Evolutionary conservation across 331 rosid genomes (phyloP), one percentile per base, ranked within the genome.

Genomic region (Quercus tomentella): DNA sequence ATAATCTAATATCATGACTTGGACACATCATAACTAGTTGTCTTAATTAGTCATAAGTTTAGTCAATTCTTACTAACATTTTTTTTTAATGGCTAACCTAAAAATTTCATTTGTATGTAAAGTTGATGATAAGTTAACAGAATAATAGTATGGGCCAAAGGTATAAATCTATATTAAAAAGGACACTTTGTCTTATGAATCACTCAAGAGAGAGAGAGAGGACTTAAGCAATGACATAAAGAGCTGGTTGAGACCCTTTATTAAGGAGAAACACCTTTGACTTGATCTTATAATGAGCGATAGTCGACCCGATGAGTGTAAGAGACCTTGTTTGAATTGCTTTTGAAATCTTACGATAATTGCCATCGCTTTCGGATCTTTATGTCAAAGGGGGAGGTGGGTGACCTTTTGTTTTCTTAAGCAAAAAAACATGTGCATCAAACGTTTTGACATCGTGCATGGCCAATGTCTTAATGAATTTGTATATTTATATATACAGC

Each of bases 381-480:
- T 67, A 8, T 41, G 12, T 49, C 18, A 4, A 1, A 18, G 25
- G 18, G 54, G 69, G 54, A 69, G 80, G 78, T 75, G 55, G 83
- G 58, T 70, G 20, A 28, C 70, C 81, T 75, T 69, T 75, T 51
- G 25, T 56, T 74, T 79, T 75, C 74, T 28, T 35, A 49, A 77
- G 68, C 76, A 56, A 43, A 72, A 77, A 43, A 72, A 77, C 51
- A 66, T 30, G 54, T 28, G 74, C 58, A 69, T 54, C 41, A 9
- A 73, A 73, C 58, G 76, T 57, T 73, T 67, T 77, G 37, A 33
- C 84, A 71, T 72, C 16, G 30, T 28, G 41, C 51, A 11, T 62
- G 63, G 70, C 60, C 80, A 43, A 57, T 69, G 66, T 41, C 31
- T 7, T 66, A 56, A 49, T 30, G 54, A 15, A 3, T 58, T 37